phyloP scores from a whole-genome alignment of 257 asterid genomes.

The Solanum rostratum region DNA sequence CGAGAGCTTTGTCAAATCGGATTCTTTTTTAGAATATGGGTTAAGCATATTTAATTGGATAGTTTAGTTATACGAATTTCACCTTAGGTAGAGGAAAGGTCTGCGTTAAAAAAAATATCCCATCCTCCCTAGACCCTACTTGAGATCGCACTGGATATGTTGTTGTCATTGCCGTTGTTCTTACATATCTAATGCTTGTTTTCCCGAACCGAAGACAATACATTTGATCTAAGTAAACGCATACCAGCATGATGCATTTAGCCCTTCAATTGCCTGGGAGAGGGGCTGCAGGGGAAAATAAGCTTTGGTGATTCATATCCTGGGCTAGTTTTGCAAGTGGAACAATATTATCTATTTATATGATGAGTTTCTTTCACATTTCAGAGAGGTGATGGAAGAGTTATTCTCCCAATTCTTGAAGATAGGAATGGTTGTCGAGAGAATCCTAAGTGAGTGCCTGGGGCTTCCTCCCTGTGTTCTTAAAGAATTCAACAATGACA shows the following conservation, averaged over 20 bases:
- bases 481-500: conserved; percentile 32
- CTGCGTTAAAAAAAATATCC: no score
- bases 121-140: neutral
- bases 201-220: neutral
- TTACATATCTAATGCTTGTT: neutral
- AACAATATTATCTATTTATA: neutral
- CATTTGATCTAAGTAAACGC: neutral
- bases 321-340: neutral
- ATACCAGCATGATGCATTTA: neutral
- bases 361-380: neutral
- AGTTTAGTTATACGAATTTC: neutral
- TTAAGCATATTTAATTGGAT: neutral
- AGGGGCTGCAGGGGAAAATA: neutral
- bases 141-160: neutral
- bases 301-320: neutral
- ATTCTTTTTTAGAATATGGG: neutral
- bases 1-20: neutral
- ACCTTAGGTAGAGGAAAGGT: neutral
- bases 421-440: conserved; percentile 23
- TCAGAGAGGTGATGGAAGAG: conserved; percentile 36
- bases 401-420: conserved; percentile 26
- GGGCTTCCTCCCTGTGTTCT: conserved; percentile 35
- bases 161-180: no score
- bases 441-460: conserved; percentile 44
- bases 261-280: neutral